These are phyloP conservation scores for Fomitiporia mediterranea DNA, from an alignment of 1,284 basidiomycete genomes.

Conservation along the genomic window DNA sequence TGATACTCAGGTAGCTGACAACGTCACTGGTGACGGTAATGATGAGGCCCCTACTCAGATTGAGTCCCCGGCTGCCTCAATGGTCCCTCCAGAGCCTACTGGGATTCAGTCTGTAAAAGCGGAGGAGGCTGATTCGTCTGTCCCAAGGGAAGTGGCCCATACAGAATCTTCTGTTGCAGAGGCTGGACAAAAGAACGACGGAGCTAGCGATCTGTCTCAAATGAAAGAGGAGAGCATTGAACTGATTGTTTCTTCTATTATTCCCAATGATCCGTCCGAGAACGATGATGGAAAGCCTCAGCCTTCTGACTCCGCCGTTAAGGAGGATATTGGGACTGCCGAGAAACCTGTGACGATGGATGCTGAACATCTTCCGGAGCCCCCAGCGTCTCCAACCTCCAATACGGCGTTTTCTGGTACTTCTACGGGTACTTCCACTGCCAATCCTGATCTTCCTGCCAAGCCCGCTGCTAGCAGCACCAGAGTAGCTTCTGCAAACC, in stretches of 20 bases:
- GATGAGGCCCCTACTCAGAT: constrained; percentile 16
- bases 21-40: constrained; percentile 19
- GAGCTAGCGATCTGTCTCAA: background rate
- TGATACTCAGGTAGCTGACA: constrained; percentile 16
- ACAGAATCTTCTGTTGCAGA: background rate
- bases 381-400: constrained; percentile 50
- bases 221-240: constrained; percentile 1
- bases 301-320: constrained; percentile 13
- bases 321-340: constrained; percentile 19
- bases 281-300: constrained; percentile 18
- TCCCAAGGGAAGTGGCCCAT: background rate
- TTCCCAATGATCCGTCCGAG: constrained; percentile 16
- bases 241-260: constrained; percentile 7
- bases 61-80: background rate
- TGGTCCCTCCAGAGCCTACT: background rate
- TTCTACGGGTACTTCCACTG: constrained; percentile 38
- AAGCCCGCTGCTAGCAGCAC: constrained; percentile 24
- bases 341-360: constrained; percentile 26
- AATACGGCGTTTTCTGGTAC: constrained; percentile 47
- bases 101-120: background rate
- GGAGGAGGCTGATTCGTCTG: background rate
- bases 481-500: constrained; percentile 61
- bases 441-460: constrained; percentile 18
- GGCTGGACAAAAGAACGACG: background rate
- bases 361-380: constrained; percentile 49